phyloP scores from a whole-genome alignment of 75 land plant species.

The Picea glauca region DNA sequence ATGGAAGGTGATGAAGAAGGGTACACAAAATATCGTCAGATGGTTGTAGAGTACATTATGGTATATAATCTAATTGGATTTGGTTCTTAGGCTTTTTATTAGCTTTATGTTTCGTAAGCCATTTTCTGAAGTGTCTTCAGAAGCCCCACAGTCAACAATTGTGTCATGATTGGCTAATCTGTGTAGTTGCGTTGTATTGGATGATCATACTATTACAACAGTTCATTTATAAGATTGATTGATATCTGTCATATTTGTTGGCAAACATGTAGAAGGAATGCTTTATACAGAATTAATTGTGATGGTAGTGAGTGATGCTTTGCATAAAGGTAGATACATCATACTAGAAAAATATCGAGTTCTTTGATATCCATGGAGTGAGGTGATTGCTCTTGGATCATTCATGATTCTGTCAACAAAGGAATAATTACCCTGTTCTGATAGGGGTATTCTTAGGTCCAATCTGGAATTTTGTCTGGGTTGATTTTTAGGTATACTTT shows the following conservation, averaged over 20 bases:
- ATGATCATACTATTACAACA: neutral
- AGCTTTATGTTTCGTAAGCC: neutral
- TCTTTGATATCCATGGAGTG: no score
- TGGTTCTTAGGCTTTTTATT: neutral
- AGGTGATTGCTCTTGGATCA: no score
- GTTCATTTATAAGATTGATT: neutral
- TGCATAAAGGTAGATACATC: neutral
- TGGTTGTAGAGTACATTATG: constrained; percentile 73
- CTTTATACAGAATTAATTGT: neutral
- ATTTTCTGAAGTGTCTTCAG: neutral
- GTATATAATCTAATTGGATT: constrained; percentile 21
- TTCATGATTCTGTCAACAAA: no score
- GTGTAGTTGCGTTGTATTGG: neutral
- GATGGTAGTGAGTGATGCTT: neutral
- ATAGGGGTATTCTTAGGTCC: no score
- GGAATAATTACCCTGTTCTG: no score
- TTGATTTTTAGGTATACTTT: no score
- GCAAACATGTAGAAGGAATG: neutral
- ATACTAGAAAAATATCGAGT: neutral
- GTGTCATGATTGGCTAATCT: neutral
- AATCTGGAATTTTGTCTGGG: no score
- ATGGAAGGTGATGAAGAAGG: constrained; percentile 86
- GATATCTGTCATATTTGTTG: neutral
- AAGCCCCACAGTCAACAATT: neutral
- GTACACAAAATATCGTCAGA: constrained; percentile 68